phyloP scores from a whole-genome alignment of 805 yeast genomes.

The Starmerella lactis-condensi region DNA sequence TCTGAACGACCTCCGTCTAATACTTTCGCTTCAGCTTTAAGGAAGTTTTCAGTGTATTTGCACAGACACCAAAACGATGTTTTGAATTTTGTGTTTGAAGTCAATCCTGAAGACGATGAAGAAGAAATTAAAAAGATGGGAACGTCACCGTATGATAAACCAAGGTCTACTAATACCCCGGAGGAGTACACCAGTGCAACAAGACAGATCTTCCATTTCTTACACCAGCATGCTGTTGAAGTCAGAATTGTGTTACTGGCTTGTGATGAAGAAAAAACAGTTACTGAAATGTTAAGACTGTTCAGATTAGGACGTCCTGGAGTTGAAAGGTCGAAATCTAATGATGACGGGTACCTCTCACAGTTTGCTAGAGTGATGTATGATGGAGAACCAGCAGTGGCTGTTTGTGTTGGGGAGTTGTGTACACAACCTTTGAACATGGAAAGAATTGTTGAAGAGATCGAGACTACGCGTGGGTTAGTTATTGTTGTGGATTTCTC shows the following conservation, averaged over 20 bases:
- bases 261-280: not conserved
- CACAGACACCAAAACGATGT: not conserved
- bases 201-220: slow-evolving; percentile 2
- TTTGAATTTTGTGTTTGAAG: not conserved
- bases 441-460: too few species aligned
- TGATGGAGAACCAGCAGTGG: too few species aligned
- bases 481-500: too few species aligned
- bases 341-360: too few species aligned
- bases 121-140: too few species aligned
- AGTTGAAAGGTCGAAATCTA: too few species aligned
- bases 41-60: slow-evolving; percentile 1
- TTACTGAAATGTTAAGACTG: slow-evolving; percentile 1
- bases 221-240: slow-evolving; percentile 1
- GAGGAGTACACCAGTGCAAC: not conserved
- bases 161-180: not conserved
- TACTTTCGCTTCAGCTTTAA: not conserved
- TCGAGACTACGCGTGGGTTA: too few species aligned
- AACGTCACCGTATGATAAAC: too few species aligned
- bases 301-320: not conserved
- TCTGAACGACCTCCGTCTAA: slow-evolving; percentile 1
- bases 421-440: too few species aligned
- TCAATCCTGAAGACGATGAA: not conserved
- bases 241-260: slow-evolving; percentile 1
- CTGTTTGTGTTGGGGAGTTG: too few species aligned
- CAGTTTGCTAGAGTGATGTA: too few species aligned